Base-by-base conservation (phyloP, 441 rosid species). In the Bruguiera hainesii region DNA sequence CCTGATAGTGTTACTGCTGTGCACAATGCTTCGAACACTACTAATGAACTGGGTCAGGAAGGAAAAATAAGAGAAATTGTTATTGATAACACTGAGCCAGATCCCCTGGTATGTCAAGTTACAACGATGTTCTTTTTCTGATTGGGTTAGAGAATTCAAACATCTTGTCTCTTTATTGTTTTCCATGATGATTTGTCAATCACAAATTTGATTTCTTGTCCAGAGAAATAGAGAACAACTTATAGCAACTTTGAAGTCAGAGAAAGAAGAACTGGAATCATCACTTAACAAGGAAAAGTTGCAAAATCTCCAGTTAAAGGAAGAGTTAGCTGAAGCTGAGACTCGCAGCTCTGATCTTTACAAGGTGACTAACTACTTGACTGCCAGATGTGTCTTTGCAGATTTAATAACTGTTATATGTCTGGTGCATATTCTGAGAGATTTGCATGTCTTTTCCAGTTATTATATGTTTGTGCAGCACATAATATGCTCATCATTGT, bases 61-160 rank as follows among this genome's bases (percentile, higher is more conserved):
- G 87, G 88, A 71, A 90, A 77, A 89, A 83, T 88, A 65, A 84
- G 98, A 66, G 98, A 96, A 83, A 87, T 93, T 73, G 84, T 75
- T 55, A 50, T 90, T 81, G 98, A 89, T 78, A 84, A 88, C 62
- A 72, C 75, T 59, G 85, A 89, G 67, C 73, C 69, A 26, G 90
- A 84, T 70, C 75, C 83, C 75, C 62, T 46, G 88, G 98, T 93
- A 85, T 60, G 69, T 64, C 35, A 39, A 56, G 57, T 67, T 70
- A 61, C 53, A 50, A 46, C 23, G 10, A 2, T 35, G 21, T 60
- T 33, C 16, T 7, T 67, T 48, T 18, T 20, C 23, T 53, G 26
- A 25, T 13, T 18, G 28, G 28, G 28, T 21, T 21, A 21, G 28
- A 21, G 57, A 8, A 53, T 53, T 53, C 57, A 53, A 53, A 5